Evolutionary conservation across 805 yeast genomes (phyloP), one percentile per base, ranked within the genome.

Genomic region (Millerago galiae): DNA sequence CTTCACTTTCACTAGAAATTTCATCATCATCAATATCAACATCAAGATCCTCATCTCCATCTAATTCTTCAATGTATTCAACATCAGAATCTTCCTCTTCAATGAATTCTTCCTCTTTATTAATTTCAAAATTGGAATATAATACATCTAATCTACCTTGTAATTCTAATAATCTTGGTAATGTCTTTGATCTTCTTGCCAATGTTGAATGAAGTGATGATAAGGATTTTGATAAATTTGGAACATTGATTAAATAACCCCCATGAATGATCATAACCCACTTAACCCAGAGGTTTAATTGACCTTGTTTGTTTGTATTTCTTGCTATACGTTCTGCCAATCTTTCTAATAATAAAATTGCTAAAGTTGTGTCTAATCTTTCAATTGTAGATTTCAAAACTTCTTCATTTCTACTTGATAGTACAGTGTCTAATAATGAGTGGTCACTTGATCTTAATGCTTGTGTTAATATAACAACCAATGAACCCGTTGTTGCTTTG

Each of bases 401-500:
- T 21, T 61, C 67, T 38, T 76, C 75, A 49, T 77, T 79, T 17
- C 71, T 60, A 45, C 69, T 68, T 47, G 66, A 59, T 49, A 93
- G 70, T 11, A 95, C 95, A 3, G 87, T 78, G 61, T 93, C 98
- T 48, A 93, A 70, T 43, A 93, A 68, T 9, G 93, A 68, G 54
- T 81, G 89, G 60, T 93, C 99, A 55, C 85, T 86, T 16, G 95
- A 81, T 54, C 78, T 81, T 48, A 93, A 71, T 0, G 99, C 91
- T 66, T 93, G 99, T 12, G 90, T 71, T 35, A 93, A 70, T n/a
- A 93, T 77, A 1, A 84, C 80, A 2, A 96, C 78, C 46, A 90
- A 75, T 2, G 96, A 79, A 40, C 93, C 95, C 5, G 84, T 77
- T 8, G 79, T 74, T 16, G 79, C 76, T 43, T 71, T 72, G 47